phyloP scores from a whole-genome alignment of 352 stramenopile genomes.

The Globisporangium viniferum region DNA sequence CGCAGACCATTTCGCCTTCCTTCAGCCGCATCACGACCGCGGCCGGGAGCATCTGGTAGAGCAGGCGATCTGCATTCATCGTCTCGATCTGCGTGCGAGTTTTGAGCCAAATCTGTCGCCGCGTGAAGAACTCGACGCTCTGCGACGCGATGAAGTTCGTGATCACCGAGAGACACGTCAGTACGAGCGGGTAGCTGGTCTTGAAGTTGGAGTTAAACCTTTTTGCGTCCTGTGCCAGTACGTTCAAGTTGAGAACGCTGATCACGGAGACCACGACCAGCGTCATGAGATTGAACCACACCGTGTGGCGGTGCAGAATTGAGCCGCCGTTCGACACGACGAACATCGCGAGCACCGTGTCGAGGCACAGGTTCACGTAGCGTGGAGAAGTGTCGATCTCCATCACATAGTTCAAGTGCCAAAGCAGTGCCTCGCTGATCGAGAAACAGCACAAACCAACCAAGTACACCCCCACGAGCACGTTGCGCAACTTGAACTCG shows the following conservation, averaged over 20 bases:
- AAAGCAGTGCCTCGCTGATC: conserved; percentile 44
- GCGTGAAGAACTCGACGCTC: conserved; percentile 79
- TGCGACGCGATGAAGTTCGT: conserved; percentile 80
- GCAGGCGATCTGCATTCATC: conserved; percentile 74
- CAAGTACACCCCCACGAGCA: conserved; percentile 58
- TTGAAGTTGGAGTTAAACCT: conserved; percentile 78
- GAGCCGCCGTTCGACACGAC: conserved; percentile 80
- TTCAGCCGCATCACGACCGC: conserved; percentile 85
- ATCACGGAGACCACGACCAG: conserved; percentile 47
- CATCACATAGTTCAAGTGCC: conserved; percentile 53
- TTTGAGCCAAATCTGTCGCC: conserved; percentile 84
- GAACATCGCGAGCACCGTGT: conserved; percentile 81
- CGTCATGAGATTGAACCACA: conserved; percentile 61
- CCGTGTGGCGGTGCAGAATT: conserved; percentile 63
- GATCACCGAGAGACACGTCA: conserved; percentile 78
- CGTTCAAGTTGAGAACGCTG: conserved; percentile 39
- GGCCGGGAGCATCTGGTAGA: conserved; percentile 87
- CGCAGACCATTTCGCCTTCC: conserved; percentile 77
- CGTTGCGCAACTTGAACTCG: conserved; percentile 58
- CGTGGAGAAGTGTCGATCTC: conserved; percentile 58
- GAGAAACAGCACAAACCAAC: conserved; percentile 56
- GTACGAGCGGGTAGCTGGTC: conserved; percentile 74
- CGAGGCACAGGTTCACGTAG: conserved; percentile 79
- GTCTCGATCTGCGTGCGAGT: conserved; percentile 80
- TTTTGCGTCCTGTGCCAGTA: conserved; percentile 45